These are phyloP conservation scores for Pythium utonaiense DNA, from an alignment of 352 stramenopile genomes.

Conservation along the genomic window DNA sequence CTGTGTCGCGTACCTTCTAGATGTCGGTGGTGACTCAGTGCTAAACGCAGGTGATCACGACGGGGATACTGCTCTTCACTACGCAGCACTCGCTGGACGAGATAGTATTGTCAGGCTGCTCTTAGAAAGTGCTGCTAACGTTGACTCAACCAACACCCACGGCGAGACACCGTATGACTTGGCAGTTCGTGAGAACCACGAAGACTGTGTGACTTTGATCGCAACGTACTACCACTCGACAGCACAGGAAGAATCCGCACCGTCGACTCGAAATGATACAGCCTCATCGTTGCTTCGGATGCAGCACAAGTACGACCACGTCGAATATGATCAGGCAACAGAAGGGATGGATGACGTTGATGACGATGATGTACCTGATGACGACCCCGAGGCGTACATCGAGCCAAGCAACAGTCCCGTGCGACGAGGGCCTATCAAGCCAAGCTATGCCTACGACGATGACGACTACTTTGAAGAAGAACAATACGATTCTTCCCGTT, in stretches of 20 bases:
- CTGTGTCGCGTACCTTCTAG: constrained; percentile 79
- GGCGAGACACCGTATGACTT: constrained; percentile 66
- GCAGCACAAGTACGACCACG: constrained; percentile 19
- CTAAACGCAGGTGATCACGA: constrained; percentile 74
- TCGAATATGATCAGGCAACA: constrained; percentile 16
- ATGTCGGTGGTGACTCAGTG: constrained; percentile 78
- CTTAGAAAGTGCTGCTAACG: constrained; percentile 72
- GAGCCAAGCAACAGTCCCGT: constrained; percentile 26
- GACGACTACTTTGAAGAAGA: constrained; percentile 1
- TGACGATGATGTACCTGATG: constrained; percentile 8
- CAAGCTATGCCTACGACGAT: background rate
- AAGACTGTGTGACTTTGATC: constrained; percentile 50
- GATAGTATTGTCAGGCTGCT: constrained; percentile 66
- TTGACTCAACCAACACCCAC: constrained; percentile 54
- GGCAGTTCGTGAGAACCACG: constrained; percentile 46
- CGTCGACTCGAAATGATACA: constrained; percentile 38
- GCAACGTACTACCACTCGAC: constrained; percentile 48
- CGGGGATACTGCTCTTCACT: constrained; percentile 76
- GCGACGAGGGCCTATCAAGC: constrained; percentile 21
- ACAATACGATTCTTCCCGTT: constrained; percentile 14
- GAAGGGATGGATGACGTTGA: constrained; percentile 17
- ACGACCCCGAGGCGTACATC: constrained; percentile 14
- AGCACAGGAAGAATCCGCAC: constrained; percentile 9
- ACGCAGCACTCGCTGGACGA: constrained; percentile 56
- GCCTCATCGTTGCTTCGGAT: constrained; percentile 39